Base-by-base conservation (phyloP, 305 asterid genomes). In the Fraxinus velutina region DNA sequence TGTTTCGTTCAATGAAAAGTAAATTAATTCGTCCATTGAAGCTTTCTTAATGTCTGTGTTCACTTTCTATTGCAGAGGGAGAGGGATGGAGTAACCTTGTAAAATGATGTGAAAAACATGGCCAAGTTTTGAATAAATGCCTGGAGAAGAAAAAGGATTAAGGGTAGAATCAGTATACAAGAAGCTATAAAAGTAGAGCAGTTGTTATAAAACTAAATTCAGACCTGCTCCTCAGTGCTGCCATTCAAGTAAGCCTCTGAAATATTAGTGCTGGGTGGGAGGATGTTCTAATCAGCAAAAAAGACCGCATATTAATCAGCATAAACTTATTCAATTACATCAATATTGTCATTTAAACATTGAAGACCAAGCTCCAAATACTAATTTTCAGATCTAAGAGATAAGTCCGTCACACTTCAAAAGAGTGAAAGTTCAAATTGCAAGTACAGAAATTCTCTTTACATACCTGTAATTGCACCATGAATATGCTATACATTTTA, bases 51-150 rank as follows among this genome's bases (percentile, higher is more conserved):
- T 70, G 57, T 47, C 13, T 30, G 33, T 4, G 73, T 62, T 82
- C 44, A 79, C 34, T 57, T 60, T 29, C 42, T 42, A 80, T 30
- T 50, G 29, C 55, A 72, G 66, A 79, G 24, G 47, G 24, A 42
- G 72, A 77, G 47, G 47, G 76, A 60, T 60, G 71, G 13, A 78
- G 68, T 87, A 87, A 88, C 99, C 98, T 96, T 96, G 88, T 82
- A 96, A 84, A 94, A 96, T 76, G 98, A 94, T 78, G 99, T 94
- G 86, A 96, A 91, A 84, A 94, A 96, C 91, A 96, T 79, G 0
- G 98, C 99, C 92, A 96, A 83, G 83, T 96, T 96, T 86, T 96
- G 99, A 83, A 96, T 93, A 81, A 96, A 96, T 55, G 96, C 98
- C 99, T 96, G 93, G 72, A 15, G 24, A 82, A 15, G 78, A 73